Evolutionary conservation across 257 asterid genomes (phyloP).

Genomic region (Primulina tabacum): DNA sequence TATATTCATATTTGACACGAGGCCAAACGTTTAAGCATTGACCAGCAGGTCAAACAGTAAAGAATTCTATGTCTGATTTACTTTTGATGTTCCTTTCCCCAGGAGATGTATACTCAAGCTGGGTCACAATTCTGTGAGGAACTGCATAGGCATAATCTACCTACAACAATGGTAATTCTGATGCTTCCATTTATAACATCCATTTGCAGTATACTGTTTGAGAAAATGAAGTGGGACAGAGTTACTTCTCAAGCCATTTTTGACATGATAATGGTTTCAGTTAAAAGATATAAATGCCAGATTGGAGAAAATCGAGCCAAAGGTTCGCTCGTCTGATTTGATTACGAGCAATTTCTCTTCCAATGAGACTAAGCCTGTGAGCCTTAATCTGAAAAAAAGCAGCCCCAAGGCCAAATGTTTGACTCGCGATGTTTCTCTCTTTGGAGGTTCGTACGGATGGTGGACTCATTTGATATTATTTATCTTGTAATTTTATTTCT

Average conservation of each 20-base stretch:
- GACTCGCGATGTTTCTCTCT: conserved; percentile 80
- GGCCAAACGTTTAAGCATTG: conserved; percentile 9
- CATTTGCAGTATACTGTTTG: conserved; percentile 16
- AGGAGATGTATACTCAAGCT: conserved; percentile 93
- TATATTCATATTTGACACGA: background rate
- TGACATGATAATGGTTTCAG: conserved; percentile 51
- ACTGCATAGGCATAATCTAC: conserved; percentile 80
- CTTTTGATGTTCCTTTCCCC: conserved; percentile 21
- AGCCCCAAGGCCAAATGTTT: conserved; percentile 86
- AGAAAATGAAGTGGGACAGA: conserved; percentile 19
- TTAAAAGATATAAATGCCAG: conserved; percentile 82
- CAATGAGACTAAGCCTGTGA: conserved; percentile 56
- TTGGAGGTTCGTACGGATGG: conserved; percentile 75
- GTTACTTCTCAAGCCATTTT: conserved; percentile 25
- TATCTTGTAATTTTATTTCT: background rate
- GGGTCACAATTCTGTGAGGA: conserved; percentile 96
- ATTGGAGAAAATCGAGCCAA: conserved; percentile 90
- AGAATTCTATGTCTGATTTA: conserved; percentile 4
- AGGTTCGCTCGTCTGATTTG: conserved; percentile 68
- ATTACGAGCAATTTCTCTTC: conserved; percentile 50
- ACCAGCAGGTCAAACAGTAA: conserved; percentile 3
- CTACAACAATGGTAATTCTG: conserved; percentile 62
- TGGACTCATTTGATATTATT: conserved; percentile 6
- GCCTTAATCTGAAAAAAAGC: conserved; percentile 60
- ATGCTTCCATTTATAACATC: conserved; percentile 14